A percentile compares a stretch with the other conserved stretches of the same genome.
Conservation (phyloP, 106 monocot species). For the Phalaenopsis equestris region DNA sequence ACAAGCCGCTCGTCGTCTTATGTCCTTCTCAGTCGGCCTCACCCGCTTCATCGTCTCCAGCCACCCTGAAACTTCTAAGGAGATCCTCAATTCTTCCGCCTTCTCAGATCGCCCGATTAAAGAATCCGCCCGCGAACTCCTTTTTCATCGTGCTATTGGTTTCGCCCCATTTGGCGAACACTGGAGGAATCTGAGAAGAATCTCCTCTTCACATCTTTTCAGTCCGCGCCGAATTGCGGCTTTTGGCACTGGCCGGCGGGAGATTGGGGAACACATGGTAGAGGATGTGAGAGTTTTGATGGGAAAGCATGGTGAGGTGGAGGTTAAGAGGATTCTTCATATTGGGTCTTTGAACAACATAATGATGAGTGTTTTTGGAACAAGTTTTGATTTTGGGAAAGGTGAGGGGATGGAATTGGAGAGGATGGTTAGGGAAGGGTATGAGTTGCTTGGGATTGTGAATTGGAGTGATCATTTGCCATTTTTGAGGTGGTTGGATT, state of each 20-base stretch:
- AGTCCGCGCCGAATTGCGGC: conserved; percentile 10
- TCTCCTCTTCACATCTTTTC: conserved; percentile 12
- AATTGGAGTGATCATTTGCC: conserved; percentile 24
- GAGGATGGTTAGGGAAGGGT: conserved; percentile 19
- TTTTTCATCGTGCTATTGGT: conserved; percentile 21
- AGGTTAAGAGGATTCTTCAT: conserved; percentile 18
- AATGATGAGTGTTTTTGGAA: conserved; percentile 28
- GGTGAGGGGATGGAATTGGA: conserved; percentile 23
- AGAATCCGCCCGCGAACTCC: conserved; percentile 16
- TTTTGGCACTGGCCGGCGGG: conserved; percentile 5
- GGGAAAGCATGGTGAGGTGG: conserved; percentile 10
- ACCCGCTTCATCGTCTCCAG: conserved; percentile 16
- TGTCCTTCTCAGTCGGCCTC: conserved; percentile 18
- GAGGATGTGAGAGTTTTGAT: not conserved
- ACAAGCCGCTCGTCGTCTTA: conserved; percentile 14
- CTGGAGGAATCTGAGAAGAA: conserved; percentile 15
- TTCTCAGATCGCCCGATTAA: conserved; percentile 17
- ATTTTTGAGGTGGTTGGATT: conserved; percentile 16
- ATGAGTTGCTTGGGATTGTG: conserved; percentile 17
- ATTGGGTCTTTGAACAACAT: conserved; percentile 20
- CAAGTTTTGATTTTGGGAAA: conserved; percentile 6
- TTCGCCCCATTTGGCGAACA: conserved; percentile 21
- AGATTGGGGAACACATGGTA: conserved; percentile 17
- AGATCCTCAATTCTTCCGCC: conserved; percentile 12
- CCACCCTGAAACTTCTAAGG: conserved; percentile 18